Evolutionary conservation across 495 filamentous ascomycete species (phyloP), one percentile per base, ranked within the genome.

Genomic region (Cetradonia linearis): DNA sequence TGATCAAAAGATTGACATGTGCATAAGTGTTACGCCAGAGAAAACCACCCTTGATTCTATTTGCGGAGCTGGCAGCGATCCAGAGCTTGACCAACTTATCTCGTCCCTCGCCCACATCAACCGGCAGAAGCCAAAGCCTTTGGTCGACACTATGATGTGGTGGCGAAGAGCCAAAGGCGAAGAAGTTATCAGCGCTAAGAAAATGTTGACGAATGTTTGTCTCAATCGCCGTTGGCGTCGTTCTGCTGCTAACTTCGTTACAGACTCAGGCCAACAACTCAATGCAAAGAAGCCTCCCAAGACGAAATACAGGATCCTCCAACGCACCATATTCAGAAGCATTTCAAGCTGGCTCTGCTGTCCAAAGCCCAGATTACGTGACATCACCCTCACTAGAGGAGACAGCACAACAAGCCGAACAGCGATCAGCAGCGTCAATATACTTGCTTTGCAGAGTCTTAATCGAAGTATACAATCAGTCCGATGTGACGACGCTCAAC

Each of bases 161-260:
- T 98, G 93, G 93, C 82, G 94, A 44, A 96, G 96, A 70, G 84
- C 81, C 44, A 96, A 95, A 73, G 92, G 91, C 65, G 93, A 96
- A 72, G 84, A 88, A 13, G 88, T 90, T 31, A 82, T 79, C 53
- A 69, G 71, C 23, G 81, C 81, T 30, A 76, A 82, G 48, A 74
- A 76, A 28, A 80, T 86, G 66, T 75, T 87, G 38, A 84, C 83
- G 56, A 83, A 86, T 67, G 80, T 86, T 72, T 60, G 73, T 66
- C 49, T 52, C 2, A 4, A 42, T 13, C 30, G 25, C 60, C 63
- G 53, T 49, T 58, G 5, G 27, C 20, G 20, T 56, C 23, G 18
- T 30, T 23, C 23, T 55, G 25, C 33, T 38, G 40, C 55, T 64
- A 18, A 61, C 50, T 11, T 5, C 3, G 3, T 23, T 8, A 11